Percentiles rank a stretch among this genome's conserved stretches.
Evolutionary conservation across 2,329 filamentous ascomycete species (phyloP).

Genomic region (Hypoxylon sp.): DNA sequence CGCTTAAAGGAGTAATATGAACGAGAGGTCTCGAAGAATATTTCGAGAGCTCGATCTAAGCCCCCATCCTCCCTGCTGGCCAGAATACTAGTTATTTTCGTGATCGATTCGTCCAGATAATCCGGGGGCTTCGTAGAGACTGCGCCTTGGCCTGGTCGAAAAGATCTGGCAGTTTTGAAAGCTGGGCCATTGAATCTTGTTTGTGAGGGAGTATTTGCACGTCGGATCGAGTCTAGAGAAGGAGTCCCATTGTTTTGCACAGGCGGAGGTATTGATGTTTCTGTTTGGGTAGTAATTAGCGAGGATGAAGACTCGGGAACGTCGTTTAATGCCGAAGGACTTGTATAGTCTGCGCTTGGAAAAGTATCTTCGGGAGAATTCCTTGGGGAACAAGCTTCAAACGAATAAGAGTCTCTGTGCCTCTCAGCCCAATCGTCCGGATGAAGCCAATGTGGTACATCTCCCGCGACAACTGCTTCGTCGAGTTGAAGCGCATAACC

Average conservation of each 20-base stretch:
- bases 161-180: not conserved
- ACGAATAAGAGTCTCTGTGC: not conserved
- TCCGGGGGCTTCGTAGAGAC: not conserved
- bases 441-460: conserved; percentile 42
- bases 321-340: not conserved
- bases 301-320: conserved; percentile 10
- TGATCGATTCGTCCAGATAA: not conserved
- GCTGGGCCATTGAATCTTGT: not conserved
- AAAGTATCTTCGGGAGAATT: not conserved
- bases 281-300: not conserved
- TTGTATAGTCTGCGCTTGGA: not conserved
- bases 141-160: not conserved
- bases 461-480: conserved; percentile 27
- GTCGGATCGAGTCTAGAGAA: not conserved
- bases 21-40: conserved; percentile 35
- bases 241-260: not conserved
- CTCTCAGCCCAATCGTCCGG: conserved; percentile 7
- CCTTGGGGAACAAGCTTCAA: not conserved
- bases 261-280: not conserved
- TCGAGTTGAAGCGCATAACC: conserved; percentile 32
- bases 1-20: conserved; percentile 20
- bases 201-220: not conserved
- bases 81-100: conserved; percentile 14
- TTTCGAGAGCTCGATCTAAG: conserved; percentile 42
- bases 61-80: conserved; percentile 34